Base-by-base conservation (phyloP, 306 rosid genomes). In the Quercus wislizeni region DNA sequence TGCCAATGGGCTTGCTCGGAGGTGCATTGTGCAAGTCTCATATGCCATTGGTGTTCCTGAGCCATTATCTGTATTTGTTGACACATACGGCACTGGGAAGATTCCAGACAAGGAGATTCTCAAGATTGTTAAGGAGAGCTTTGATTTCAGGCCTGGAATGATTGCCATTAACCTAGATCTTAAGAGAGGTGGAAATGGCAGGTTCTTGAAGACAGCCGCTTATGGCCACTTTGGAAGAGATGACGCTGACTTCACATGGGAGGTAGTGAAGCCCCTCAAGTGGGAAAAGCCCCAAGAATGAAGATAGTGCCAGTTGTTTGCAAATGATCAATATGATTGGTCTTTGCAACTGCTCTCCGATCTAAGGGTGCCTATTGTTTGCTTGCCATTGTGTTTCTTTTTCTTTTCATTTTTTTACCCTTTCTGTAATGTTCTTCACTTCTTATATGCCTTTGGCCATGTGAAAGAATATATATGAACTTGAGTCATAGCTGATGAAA, bases 91-190 rank as follows among this genome's bases (percentile, higher is more conserved):
- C 28, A 89, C 91, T 1, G 89, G 93, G 55, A 89, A 87, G 87
- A 85, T 90, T 70, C 90, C 91, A 0, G 88, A 90, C 83, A 90
- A 82, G 86, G 90, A 90, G 81, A 85, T 90, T 77, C 88, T 87
- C 9, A 80, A 85, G 82, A 74, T 89, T 63, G 93, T 89, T 58
- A 87, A 82, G 88, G 87, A 89, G 28, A 88, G 64, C 56, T 90
- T 90, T 80, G 93, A 90, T 82, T 90, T 90, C 78, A 85, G 90
- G 76, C 93, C 91, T 28, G 93, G 93, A 27, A 88, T 90, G 91
- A 88, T 90, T 74, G 72, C 93, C 76, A 86, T 80, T 31, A 13
- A 78, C 74, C 65, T 90, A 76, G 93, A 90, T 77, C 91, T 89
- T 63, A 90, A 85, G 85, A 80, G 91, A 80, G 91, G 91, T 55